Conservation (phyloP, 441 rosid species). For the Viola pubescens region DNA sequence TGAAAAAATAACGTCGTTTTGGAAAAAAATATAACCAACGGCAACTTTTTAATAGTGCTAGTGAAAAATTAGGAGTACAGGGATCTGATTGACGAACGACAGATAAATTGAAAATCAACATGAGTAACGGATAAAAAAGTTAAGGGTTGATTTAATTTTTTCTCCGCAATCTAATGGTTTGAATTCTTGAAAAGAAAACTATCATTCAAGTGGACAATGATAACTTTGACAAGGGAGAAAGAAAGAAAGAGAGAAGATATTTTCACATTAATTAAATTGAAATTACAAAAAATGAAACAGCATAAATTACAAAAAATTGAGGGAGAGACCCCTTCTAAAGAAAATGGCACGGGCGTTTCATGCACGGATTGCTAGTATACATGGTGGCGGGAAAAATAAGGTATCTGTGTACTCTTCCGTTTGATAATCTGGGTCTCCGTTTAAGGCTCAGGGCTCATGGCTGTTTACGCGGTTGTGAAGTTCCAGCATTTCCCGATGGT, state of each 20-base stretch:
- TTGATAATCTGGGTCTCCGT: background rate
- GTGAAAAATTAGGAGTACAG: too few species aligned
- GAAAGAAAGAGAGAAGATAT: background rate
- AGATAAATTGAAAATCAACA: too few species aligned
- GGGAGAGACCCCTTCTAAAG: background rate
- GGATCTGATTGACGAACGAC: too few species aligned
- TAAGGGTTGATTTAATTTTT: background rate
- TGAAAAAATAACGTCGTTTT: too few species aligned
- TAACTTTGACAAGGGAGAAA: background rate
- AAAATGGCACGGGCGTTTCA: conserved; percentile 13
- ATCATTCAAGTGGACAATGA: background rate
- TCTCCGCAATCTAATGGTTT: background rate
- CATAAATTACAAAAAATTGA: conserved; percentile 14
- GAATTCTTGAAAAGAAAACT: background rate
- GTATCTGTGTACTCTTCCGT: background rate
- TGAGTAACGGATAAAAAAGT: too few species aligned
- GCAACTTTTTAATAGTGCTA: too few species aligned
- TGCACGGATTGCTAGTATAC: conserved; percentile 18
- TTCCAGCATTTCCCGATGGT: conserved; percentile 87
- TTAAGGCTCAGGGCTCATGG: conserved; percentile 59
- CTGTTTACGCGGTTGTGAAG: conserved; percentile 86
- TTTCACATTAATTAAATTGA: conserved; percentile 15
- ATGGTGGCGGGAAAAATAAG: conserved; percentile 6
- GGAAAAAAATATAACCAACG: too few species aligned
- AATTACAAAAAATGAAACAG: conserved; percentile 13